These are phyloP conservation scores for Pestalotiopsis sp. DNA, from an alignment of 2,329 filamentous ascomycete species.

Conservation along the genomic window DNA sequence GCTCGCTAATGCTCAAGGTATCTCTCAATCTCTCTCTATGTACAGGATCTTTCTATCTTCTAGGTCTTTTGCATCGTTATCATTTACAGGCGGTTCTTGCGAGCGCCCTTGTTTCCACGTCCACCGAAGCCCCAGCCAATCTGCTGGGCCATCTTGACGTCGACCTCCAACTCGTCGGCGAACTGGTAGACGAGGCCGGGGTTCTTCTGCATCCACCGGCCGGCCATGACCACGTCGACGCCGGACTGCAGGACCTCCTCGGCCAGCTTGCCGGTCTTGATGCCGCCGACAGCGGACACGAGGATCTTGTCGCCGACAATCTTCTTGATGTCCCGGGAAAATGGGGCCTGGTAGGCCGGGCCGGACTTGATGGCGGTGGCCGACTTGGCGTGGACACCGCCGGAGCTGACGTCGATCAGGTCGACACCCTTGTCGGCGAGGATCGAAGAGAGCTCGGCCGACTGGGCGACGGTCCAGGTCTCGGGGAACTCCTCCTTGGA, in stretches of 20 bases:
- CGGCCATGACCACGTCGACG: conserved; percentile 50
- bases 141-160: conserved; percentile 50
- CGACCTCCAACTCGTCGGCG: conserved; percentile 52
- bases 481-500: conserved; percentile 38
- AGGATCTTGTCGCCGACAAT: conserved; percentile 62
- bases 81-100: conserved; percentile 2
- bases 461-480: conserved; percentile 64
- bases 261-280: conserved; percentile 43
- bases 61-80: background rate
- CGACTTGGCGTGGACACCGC: conserved; percentile 52
- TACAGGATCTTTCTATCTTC: background rate
- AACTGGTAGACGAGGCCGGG: conserved; percentile 56
- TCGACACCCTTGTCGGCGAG: conserved; percentile 67
- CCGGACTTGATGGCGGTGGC: conserved; percentile 52
- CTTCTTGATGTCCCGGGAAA: conserved; percentile 66
- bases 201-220: conserved; percentile 59
- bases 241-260: conserved; percentile 45
- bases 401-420: conserved; percentile 67
- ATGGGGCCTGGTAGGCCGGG: conserved; percentile 65
- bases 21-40: background rate
- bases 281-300: conserved; percentile 54
- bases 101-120: conserved; percentile 20
- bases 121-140: conserved; percentile 57
- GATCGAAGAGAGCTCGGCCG: conserved; percentile 56
- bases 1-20: background rate